A percentile compares a stretch with the other conserved stretches of the same genome.
These are phyloP conservation scores for Venturia asperata DNA, from an alignment of 2,329 filamentous ascomycete genomes.

Conservation along the genomic window DNA sequence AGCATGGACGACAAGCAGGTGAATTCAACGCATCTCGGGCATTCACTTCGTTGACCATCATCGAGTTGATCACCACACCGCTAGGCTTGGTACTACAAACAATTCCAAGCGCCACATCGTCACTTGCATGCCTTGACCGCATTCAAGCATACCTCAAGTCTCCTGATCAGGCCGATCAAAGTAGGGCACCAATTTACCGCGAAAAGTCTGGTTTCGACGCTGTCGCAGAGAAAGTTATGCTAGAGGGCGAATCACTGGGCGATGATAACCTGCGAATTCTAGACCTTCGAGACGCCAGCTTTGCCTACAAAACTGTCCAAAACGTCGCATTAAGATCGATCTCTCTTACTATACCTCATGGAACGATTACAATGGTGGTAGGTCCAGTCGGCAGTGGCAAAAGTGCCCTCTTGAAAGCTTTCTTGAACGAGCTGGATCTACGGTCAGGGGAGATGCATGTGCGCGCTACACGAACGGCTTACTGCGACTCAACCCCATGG, in stretches of 20 bases:
- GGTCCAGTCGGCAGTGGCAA: constrained; percentile 26
- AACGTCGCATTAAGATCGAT: background rate
- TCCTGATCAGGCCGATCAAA: background rate
- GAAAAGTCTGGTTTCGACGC: background rate
- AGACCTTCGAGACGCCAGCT: background rate
- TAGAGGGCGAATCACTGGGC: background rate
- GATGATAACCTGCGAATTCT: background rate
- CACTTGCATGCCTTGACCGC: constrained; percentile 2
- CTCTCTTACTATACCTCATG: background rate
- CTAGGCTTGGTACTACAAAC: background rate
- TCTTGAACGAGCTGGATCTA: constrained; percentile 23
- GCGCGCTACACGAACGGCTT: constrained; percentile 20
- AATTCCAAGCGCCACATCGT: background rate
- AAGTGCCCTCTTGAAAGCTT: constrained; percentile 23
- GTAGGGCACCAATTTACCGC: background rate
- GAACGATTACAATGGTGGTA: constrained; percentile 21
- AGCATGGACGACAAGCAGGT: background rate
- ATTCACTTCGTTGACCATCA: constrained; percentile 5
- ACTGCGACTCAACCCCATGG: constrained; percentile 25
- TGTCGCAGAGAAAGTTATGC: background rate
- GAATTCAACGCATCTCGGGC: background rate
- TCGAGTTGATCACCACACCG: constrained; percentile 1
- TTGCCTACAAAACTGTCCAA: background rate
- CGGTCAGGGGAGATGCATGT: constrained; percentile 19
- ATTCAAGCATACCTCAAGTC: constrained; percentile 8